phyloP scores from a whole-genome alignment of 2,329 filamentous ascomycete species.

The Sporothrix variecibatus region DNA sequence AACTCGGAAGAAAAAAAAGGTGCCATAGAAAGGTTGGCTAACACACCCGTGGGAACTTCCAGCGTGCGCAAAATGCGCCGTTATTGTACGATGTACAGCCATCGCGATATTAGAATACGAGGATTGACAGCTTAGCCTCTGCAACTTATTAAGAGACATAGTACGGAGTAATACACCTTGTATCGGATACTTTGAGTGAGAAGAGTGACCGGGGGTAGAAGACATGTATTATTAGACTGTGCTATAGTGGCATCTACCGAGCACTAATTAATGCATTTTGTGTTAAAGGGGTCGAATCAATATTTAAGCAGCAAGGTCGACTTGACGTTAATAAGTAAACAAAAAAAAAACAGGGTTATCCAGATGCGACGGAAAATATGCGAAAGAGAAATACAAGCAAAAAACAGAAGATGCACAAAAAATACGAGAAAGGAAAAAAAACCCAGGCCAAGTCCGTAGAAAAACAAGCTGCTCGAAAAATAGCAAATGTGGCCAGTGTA shows the following conservation, averaged over 20 bases:
- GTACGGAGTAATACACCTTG: background rate
- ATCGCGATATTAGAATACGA: no score
- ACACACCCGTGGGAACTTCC: background rate
- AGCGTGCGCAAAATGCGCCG: background rate
- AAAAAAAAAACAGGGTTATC: background rate
- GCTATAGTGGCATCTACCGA: background rate
- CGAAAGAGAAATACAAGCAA: background rate
- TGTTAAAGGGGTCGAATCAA: background rate
- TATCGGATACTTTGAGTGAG: background rate
- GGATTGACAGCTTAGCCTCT: no score
- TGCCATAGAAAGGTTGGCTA: background rate
- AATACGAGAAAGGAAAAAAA: background rate
- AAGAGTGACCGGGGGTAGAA: background rate
- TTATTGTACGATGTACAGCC: no score
- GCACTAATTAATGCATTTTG: background rate
- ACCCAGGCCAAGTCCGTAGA: background rate
- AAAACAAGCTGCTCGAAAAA: background rate
- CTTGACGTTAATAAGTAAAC: background rate
- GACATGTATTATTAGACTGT: background rate
- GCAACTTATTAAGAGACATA: background rate
- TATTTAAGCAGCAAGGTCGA: background rate
- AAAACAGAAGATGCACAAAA: background rate
- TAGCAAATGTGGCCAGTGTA: background rate
- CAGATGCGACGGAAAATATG: background rate
- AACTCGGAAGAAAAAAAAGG: constrained; percentile 45